Percentiles rank a stretch among this genome's conserved stretches.
Conservation (phyloP, 768 basidiomycete genomes). For the Suillus sp. region DNA sequence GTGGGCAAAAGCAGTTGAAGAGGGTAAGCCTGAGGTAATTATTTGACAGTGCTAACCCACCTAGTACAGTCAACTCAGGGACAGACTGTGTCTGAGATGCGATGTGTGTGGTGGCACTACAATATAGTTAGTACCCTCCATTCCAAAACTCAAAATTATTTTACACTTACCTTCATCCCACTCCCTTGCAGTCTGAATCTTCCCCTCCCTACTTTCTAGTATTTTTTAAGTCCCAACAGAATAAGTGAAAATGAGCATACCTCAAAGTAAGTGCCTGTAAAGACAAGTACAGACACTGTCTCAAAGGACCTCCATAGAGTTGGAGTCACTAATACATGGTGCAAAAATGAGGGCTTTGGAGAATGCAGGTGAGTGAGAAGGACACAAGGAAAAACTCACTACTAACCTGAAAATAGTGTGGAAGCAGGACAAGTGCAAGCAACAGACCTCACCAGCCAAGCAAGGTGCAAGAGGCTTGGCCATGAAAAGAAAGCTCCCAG, state of each 20-base stretch:
- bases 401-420: constrained; percentile 2
- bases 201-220: background rate
- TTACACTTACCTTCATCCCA: background rate
- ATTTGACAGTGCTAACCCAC: background rate
- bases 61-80: background rate
- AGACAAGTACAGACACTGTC: background rate
- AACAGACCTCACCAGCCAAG: background rate
- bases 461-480: background rate
- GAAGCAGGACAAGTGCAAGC: background rate
- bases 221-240: background rate
- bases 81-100: background rate
- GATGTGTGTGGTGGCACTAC: background rate
- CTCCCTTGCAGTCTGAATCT: background rate
- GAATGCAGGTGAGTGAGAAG: constrained; percentile 4
- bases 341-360: background rate
- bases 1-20: background rate
- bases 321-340: background rate
- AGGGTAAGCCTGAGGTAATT: constrained; percentile 2
- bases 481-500: background rate
- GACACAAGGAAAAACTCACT: background rate
- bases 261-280: background rate
- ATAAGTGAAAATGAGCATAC: background rate
- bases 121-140: background rate
- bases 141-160: constrained; percentile 1
- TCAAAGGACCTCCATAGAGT: background rate